A percentile compares a stretch with the other conserved stretches of the same genome.
Conservation (phyloP, 768 basidiomycete genomes). For the Tricholoma terreum region DNA sequence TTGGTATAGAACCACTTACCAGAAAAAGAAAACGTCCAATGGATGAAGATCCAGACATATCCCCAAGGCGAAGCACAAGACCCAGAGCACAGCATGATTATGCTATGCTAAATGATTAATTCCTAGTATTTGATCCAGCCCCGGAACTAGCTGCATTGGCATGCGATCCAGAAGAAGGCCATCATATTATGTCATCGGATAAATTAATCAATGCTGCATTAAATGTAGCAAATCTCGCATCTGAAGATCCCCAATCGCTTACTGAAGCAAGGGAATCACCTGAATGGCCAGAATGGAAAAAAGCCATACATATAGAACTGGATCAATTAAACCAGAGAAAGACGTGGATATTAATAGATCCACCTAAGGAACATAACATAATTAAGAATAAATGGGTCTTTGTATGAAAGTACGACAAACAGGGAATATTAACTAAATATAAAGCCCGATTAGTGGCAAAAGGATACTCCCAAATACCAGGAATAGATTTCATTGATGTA, state of each 20-base stretch:
- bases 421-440: no score
- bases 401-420: no score
- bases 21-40: background rate
- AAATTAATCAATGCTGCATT: background rate
- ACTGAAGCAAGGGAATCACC: background rate
- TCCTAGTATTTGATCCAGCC: background rate
- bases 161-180: background rate
- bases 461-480: background rate
- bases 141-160: background rate
- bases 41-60: background rate
- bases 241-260: background rate
- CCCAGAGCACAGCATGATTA: background rate
- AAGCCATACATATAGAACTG: background rate
- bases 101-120: background rate
- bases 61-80: background rate
- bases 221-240: background rate
- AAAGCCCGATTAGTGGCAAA: background rate
- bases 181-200: background rate
- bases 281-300: background rate
- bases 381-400: no score
- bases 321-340: no score
- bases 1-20: no score
- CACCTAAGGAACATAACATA: no score
- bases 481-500: slow-evolving; percentile 5
- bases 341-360: no score